Evolutionary conservation across 1,284 basidiomycete species (phyloP).

Genomic region (Cryptococcus hybrid): DNA sequence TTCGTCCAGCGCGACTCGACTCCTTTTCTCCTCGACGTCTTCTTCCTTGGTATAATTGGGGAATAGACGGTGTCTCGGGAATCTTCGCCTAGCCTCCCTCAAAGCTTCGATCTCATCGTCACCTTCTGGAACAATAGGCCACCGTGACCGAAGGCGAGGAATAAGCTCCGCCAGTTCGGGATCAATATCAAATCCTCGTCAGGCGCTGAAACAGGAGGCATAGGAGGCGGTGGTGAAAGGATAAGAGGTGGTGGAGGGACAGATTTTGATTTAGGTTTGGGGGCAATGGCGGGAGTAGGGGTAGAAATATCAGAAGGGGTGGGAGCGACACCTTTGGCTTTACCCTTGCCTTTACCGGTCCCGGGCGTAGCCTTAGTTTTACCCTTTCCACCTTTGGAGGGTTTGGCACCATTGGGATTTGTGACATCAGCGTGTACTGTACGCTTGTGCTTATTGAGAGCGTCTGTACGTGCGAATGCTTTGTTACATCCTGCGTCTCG

Average conservation of each 20-base stretch:
- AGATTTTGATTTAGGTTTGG: too few relatives aligned
- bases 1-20: not conserved
- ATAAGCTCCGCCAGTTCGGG: not conserved
- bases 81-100: not conserved
- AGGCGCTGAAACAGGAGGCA: not conserved
- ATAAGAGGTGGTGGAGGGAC: not conserved
- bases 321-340: not conserved
- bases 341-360: not conserved
- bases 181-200: not conserved
- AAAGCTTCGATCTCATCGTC: not conserved
- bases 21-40: not conserved
- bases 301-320: not conserved
- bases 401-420: not conserved
- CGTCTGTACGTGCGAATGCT: slow-evolving; percentile 2
- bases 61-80: not conserved
- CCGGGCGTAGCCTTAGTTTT: not conserved
- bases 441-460: slow-evolving; percentile 4
- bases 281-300: not conserved
- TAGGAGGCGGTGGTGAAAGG: not conserved
- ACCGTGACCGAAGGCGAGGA: not conserved
- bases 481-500: not conserved
- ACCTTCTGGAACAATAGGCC: not conserved
- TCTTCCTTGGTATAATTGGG: not conserved
- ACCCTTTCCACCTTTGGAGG: not conserved
- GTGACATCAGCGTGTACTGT: slow-evolving; percentile 1